Percentiles rank a stretch among this genome's conserved stretches.
Conservation (phyloP, 192 early-diverging fungal species). For the Chytriomyces sp. region DNA sequence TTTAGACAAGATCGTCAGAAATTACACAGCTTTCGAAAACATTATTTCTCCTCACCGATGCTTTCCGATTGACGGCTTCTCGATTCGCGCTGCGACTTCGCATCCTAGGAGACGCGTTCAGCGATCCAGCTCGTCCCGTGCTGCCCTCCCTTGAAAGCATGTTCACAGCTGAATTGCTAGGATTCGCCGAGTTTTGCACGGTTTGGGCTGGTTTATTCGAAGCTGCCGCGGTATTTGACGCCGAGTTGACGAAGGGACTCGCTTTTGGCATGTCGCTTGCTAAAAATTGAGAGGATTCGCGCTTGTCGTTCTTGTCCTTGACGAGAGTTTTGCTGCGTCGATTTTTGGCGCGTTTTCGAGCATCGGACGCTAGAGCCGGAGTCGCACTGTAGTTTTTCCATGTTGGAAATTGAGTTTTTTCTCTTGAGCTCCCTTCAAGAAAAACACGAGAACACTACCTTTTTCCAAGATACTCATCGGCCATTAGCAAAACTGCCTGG, state of each 20-base stretch:
- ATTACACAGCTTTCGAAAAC: background rate
- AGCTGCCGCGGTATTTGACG: background rate
- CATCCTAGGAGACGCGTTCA: background rate
- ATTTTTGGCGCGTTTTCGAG: conserved; percentile 32
- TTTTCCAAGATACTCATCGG: conserved; percentile 46
- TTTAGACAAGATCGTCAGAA: background rate
- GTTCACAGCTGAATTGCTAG: background rate
- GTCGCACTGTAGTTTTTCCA: conserved; percentile 16
- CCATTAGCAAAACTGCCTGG: conserved; percentile 37
- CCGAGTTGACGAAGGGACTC: background rate
- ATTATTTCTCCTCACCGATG: background rate
- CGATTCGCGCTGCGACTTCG: background rate
- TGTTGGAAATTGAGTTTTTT: background rate
- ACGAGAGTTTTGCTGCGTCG: conserved; percentile 19
- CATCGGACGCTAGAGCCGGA: conserved; percentile 33
- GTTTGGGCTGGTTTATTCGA: background rate
- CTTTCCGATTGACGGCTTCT: background rate
- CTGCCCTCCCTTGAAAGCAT: background rate
- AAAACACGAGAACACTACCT: background rate
- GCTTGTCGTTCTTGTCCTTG: conserved; percentile 8
- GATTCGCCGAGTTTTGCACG: background rate
- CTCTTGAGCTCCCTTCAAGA: background rate
- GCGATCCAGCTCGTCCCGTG: background rate
- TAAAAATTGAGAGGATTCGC: background rate
- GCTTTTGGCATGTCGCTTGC: background rate